phyloP scores from a whole-genome alignment of 2,329 filamentous ascomycete species.

The Talaromyces sp. region DNA sequence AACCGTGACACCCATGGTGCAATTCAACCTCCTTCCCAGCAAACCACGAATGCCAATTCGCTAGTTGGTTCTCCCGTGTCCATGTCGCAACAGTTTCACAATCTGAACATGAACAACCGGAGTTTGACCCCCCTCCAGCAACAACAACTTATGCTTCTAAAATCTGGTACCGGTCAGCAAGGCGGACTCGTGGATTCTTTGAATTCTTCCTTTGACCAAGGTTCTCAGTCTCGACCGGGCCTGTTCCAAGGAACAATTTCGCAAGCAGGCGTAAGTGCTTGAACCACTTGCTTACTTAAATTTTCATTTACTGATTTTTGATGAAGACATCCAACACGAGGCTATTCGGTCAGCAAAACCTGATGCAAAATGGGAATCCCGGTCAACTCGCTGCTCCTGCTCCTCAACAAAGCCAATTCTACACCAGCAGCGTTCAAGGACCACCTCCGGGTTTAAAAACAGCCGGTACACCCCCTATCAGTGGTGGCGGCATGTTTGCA shows the following conservation, averaged over 20 bases:
- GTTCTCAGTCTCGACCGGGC: conserved; percentile 42
- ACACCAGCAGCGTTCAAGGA: conserved; percentile 79
- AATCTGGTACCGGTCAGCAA: conserved; percentile 56
- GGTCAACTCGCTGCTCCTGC: conserved; percentile 38
- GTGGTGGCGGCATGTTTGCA: conserved; percentile 76
- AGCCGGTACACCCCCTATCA: conserved; percentile 84
- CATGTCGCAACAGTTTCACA: conserved; percentile 44
- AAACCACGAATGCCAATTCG: conserved; percentile 48
- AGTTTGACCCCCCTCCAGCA: conserved; percentile 79
- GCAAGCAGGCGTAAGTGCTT: conserved; percentile 58
- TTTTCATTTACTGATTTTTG: conserved; percentile 73
- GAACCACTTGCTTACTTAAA: conserved; percentile 59
- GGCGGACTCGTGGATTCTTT: conserved; percentile 51
- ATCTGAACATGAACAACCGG: conserved; percentile 39
- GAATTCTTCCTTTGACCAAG: conserved; percentile 39
- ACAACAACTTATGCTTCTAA: conserved; percentile 65
- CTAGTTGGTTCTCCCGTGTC: conserved; percentile 42
- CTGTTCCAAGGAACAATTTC: conserved; percentile 47
- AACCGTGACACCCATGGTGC: conserved; percentile 59
- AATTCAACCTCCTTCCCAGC: conserved; percentile 74
- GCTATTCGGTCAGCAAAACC: conserved; percentile 50
- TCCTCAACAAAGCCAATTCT: conserved; percentile 60
- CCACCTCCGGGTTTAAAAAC: conserved; percentile 95
- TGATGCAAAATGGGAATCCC: conserved; percentile 37
- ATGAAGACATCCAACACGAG: conserved; percentile 58